phyloP scores from a whole-genome alignment of 768 basidiomycete genomes.

The Lactifluus hygrophoroides region DNA sequence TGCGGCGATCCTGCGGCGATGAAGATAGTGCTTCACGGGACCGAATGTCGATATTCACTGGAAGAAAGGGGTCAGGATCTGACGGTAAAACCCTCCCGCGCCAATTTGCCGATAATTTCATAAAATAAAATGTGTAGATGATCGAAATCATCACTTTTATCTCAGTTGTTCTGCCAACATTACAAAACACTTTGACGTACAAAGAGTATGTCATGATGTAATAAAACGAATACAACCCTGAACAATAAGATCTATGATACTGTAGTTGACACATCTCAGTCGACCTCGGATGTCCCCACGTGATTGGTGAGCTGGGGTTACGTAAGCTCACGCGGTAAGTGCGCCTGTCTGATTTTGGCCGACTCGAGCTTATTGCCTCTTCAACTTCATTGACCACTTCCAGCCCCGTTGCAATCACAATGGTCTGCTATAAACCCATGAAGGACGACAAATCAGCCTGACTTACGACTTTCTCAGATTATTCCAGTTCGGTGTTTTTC shows the following conservation, averaged over 20 bases:
- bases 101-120: too few species aligned
- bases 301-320: too few species aligned
- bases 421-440: not conserved
- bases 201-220: not conserved
- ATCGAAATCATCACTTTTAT: too few species aligned
- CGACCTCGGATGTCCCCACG: too few species aligned
- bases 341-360: too few species aligned
- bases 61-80: not conserved
- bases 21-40: not conserved
- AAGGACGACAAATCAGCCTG: not conserved
- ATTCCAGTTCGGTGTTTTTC: constrained; percentile 95
- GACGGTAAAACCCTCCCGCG: too few species aligned
- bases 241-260: not conserved
- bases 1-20: not conserved
- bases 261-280: not conserved
- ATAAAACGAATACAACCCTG: not conserved
- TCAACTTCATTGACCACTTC: not conserved
- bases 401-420: not conserved
- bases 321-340: not conserved
- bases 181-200: not conserved
- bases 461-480: constrained; percentile 46
- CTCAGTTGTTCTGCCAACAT: too few species aligned
- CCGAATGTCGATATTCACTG: not conserved
- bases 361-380: too few species aligned
- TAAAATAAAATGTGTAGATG: too few species aligned